phyloP scores from a whole-genome alignment of 2,329 filamentous ascomycete genomes.

The Tolypocladium ovalisporum region DNA sequence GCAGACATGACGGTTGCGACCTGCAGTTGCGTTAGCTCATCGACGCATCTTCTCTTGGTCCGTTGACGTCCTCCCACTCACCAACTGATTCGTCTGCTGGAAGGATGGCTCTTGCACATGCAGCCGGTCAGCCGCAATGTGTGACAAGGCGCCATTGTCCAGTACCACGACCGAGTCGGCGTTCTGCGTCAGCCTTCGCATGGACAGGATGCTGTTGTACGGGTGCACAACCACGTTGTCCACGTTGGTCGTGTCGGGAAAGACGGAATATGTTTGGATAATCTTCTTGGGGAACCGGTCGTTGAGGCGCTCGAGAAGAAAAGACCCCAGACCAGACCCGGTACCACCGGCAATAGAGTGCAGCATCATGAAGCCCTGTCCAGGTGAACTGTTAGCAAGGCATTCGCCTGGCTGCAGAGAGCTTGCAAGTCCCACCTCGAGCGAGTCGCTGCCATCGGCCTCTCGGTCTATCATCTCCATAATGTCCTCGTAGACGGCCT shows the following conservation, averaged over 20 bases:
- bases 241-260: constrained; percentile 80
- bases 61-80: constrained; percentile 21
- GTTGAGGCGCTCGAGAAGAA: constrained; percentile 88
- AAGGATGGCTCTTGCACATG: constrained; percentile 95
- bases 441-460: constrained; percentile 91
- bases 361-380: constrained; percentile 88
- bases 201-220: constrained; percentile 90
- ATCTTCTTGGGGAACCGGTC: constrained; percentile 98
- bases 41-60: neutral
- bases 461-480: constrained; percentile 99
- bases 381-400: constrained; percentile 16
- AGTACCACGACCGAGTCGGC: constrained; percentile 96
- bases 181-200: constrained; percentile 86
- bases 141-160: constrained; percentile 86
- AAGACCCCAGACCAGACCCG: constrained; percentile 90
- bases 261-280: constrained; percentile 98
- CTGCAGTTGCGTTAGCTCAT: constrained; percentile 20
- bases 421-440: constrained; percentile 52
- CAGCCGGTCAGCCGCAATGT: constrained; percentile 87
- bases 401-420: neutral
- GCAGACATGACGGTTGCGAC: constrained; percentile 97
- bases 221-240: constrained; percentile 94
- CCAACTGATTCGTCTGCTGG: constrained; percentile 94
- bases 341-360: constrained; percentile 97
- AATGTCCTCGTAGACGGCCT: constrained; percentile 87